Evolutionary conservation across 164 flowering plant genomes (phyloP).

Genomic region (Nelumbo lutea): DNA sequence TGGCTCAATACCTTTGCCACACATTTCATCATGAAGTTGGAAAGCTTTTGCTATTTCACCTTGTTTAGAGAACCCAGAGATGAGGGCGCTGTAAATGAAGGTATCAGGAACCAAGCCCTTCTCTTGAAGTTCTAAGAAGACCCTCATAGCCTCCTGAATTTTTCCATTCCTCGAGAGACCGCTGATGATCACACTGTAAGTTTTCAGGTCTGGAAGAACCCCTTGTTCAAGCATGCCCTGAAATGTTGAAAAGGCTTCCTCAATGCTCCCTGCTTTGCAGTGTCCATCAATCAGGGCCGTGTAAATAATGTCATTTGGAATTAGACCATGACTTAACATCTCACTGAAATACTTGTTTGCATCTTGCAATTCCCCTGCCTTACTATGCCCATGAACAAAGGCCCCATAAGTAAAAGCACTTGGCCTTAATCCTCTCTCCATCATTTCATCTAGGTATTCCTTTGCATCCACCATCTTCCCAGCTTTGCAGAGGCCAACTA

Average conservation of each 20-base stretch:
- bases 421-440: constrained; percentile 43
- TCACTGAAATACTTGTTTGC: constrained; percentile 51
- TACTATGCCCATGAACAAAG: constrained; percentile 50
- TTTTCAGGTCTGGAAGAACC: constrained; percentile 41
- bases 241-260: constrained; percentile 45
- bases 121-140: constrained; percentile 42
- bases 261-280: constrained; percentile 39
- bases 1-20: constrained; percentile 46
- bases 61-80: constrained; percentile 57
- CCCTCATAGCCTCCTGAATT: constrained; percentile 48
- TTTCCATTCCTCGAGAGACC: constrained; percentile 58
- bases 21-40: constrained; percentile 51
- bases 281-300: constrained; percentile 52
- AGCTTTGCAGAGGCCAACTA: constrained; percentile 58
- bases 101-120: constrained; percentile 59
- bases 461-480: constrained; percentile 55
- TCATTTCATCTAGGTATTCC: constrained; percentile 43
- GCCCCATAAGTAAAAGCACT: constrained; percentile 63
- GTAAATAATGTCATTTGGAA: constrained; percentile 45
- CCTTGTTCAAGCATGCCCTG: constrained; percentile 38
- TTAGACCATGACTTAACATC: constrained; percentile 51
- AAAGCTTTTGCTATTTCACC: constrained; percentile 48
- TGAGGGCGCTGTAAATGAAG: constrained; percentile 46
- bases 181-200: constrained; percentile 48
- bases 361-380: constrained; percentile 42